Evolutionary conservation across 352 stramenopile species (phyloP).

Genomic region (Globisporangium radiosum): DNA sequence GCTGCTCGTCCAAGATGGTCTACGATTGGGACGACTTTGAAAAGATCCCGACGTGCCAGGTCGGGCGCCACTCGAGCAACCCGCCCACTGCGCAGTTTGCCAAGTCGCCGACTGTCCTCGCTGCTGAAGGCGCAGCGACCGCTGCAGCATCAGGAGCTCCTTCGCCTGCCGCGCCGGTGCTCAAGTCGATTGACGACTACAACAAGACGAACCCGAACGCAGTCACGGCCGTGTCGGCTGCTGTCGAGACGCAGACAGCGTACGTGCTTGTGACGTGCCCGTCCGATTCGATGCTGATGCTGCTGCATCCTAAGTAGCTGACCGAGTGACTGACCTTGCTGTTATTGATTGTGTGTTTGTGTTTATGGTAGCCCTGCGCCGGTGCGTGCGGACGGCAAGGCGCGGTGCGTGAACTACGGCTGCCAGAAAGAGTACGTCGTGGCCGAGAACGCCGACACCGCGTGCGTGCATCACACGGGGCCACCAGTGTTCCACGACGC

Average conservation of each 20-base stretch:
- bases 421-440: constrained; percentile 91
- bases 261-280: constrained; percentile 12
- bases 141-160: constrained; percentile 6
- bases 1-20: constrained; percentile 86
- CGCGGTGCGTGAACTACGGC: constrained; percentile 86
- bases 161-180: constrained; percentile 23
- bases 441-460: constrained; percentile 67
- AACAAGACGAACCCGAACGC: constrained; percentile 89
- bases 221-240: constrained; percentile 74
- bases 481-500: constrained; percentile 91
- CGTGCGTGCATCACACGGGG: constrained; percentile 83
- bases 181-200: constrained; percentile 92
- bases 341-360: not conserved
- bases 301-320: too few species aligned
- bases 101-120: constrained; percentile 71
- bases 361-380: constrained; percentile 21
- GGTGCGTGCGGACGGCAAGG: constrained; percentile 82
- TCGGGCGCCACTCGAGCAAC: constrained; percentile 63
- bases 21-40: constrained; percentile 96
- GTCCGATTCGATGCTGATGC: too few species aligned
- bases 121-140: constrained; percentile 38
- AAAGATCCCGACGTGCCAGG: constrained; percentile 70
- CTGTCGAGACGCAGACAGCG: constrained; percentile 47
- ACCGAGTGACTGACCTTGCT: not conserved
- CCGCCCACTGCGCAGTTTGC: constrained; percentile 71